Conservation (phyloP, 768 basidiomycete species). For the Podaxis sp. region DNA sequence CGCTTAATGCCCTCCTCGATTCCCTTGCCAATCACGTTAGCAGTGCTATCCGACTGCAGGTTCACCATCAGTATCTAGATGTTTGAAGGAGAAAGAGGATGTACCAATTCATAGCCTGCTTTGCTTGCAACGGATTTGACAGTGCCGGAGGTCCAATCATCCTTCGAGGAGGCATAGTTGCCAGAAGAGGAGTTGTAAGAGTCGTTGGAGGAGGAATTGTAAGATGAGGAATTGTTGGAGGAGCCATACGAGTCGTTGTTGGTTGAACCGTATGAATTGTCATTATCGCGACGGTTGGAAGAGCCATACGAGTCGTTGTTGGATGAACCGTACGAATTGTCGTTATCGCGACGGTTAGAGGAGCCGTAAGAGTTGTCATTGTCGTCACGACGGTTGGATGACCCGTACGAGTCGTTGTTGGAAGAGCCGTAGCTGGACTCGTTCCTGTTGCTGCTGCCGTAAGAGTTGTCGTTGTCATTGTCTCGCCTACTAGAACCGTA, state of each 20-base stretch:
- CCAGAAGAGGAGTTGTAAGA: too few species aligned
- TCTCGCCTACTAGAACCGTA: constrained; percentile 18
- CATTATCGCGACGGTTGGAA: constrained; percentile 3
- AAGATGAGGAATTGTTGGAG: constrained; percentile 5
- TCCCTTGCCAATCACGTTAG: constrained; percentile 36
- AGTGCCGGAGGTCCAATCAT: constrained; percentile 9
- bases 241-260: constrained; percentile 20
- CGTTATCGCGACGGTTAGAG: constrained; percentile 14
- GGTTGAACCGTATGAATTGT: neutral
- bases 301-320: constrained; percentile 25
- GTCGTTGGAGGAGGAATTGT: too few species aligned
- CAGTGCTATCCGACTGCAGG: constrained; percentile 36
- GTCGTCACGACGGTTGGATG: constrained; percentile 15
- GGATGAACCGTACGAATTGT: constrained; percentile 23
- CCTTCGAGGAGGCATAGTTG: constrained; percentile 26
- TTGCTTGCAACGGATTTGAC: constrained; percentile 14
- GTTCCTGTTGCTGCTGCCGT: constrained; percentile 22
- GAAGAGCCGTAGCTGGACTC: constrained; percentile 20
- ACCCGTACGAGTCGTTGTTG: constrained; percentile 20
- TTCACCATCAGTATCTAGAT: neutral
- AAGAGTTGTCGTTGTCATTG: constrained; percentile 19
- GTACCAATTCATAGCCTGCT: constrained; percentile 14
- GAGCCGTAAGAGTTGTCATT: constrained; percentile 25
- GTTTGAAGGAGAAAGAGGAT: neutral
- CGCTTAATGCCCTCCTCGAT: constrained; percentile 36